A percentile compares a stretch with the other conserved stretches of the same genome.
These are phyloP conservation scores for Lecanoromycetidae sp. DNA, from an alignment of 2,329 filamentous ascomycete genomes.

Conservation along the genomic window DNA sequence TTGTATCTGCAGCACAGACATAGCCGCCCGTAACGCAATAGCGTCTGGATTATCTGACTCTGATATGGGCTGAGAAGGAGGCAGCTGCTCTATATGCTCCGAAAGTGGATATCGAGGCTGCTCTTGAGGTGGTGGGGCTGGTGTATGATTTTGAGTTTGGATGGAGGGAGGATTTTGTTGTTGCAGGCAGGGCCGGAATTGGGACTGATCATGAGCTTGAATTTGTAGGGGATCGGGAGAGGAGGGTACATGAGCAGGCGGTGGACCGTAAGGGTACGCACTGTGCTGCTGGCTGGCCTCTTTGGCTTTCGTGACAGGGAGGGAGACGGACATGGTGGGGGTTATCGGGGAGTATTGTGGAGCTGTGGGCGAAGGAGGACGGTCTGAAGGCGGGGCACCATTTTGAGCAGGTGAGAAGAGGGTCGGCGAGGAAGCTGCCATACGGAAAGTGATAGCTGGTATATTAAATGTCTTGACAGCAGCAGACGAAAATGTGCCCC, in stretches of 20 bases:
- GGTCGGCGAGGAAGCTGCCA: neutral
- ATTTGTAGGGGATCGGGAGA: neutral
- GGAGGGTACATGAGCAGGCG: neutral
- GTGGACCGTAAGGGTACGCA: neutral
- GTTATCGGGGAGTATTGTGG: slow-evolving; percentile 20
- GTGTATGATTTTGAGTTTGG: neutral
- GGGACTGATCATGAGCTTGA: neutral
- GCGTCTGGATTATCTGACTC: slow-evolving; percentile 63
- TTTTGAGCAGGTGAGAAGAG: neutral
- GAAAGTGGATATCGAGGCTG: neutral
- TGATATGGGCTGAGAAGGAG: slow-evolving; percentile 33
- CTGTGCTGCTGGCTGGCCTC: neutral
- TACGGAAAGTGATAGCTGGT: neutral
- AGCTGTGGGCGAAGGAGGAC: slow-evolving; percentile 13
- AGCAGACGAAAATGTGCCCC: too few species aligned
- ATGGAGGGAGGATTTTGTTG: neutral
- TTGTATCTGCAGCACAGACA: slow-evolving; percentile 79
- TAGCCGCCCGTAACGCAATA: slow-evolving; percentile 72
- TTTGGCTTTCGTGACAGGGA: neutral
- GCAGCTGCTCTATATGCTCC: slow-evolving; percentile 13
- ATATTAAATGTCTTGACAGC: neutral
- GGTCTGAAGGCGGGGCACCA: neutral
- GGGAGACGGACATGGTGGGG: slow-evolving; percentile 14
- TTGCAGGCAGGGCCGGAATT: neutral
- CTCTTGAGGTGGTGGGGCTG: neutral